A percentile compares a stretch with the other conserved stretches of the same genome.
These are phyloP conservation scores for Magnaporthiopsis poae DNA, from an alignment of 2,329 filamentous ascomycete species.

Conservation along the genomic window DNA sequence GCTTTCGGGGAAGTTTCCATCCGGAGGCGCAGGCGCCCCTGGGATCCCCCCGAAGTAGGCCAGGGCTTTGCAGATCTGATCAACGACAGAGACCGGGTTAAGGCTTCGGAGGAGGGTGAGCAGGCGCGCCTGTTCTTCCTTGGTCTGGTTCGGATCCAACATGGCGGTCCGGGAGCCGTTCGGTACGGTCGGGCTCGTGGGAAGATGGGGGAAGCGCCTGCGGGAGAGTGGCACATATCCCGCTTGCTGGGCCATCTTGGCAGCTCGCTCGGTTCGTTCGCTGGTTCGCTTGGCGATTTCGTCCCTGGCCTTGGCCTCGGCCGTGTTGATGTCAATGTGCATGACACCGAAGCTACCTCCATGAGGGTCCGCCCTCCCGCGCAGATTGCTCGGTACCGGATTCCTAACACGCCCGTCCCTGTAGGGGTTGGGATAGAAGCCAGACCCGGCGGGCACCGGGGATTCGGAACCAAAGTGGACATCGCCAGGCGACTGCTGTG, in stretches of 20 bases:
- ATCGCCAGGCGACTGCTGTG: background rate
- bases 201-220: constrained; percentile 26
- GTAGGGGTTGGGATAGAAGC: constrained; percentile 5
- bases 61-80: constrained; percentile 52
- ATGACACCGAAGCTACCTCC: constrained; percentile 55
- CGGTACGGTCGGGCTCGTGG: constrained; percentile 1
- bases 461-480: background rate
- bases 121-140: constrained; percentile 46
- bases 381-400: constrained; percentile 52
- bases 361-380: constrained; percentile 45
- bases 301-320: constrained; percentile 38
- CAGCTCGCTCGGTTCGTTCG: constrained; percentile 50
- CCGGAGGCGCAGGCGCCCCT: constrained; percentile 39
- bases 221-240: constrained; percentile 42
- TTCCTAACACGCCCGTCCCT: constrained; percentile 44
- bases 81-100: constrained; percentile 46
- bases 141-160: constrained; percentile 39
- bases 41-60: constrained; percentile 53
- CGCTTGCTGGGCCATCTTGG: constrained; percentile 43
- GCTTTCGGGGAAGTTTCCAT: constrained; percentile 46
- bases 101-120: constrained; percentile 47
- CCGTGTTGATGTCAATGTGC: constrained; percentile 44
- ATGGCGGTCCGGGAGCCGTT: constrained; percentile 9
- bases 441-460: background rate
- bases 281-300: constrained; percentile 51